Base-by-base conservation (phyloP, 2,329 filamentous ascomycete species). In the Colletotrichum lupini region DNA sequence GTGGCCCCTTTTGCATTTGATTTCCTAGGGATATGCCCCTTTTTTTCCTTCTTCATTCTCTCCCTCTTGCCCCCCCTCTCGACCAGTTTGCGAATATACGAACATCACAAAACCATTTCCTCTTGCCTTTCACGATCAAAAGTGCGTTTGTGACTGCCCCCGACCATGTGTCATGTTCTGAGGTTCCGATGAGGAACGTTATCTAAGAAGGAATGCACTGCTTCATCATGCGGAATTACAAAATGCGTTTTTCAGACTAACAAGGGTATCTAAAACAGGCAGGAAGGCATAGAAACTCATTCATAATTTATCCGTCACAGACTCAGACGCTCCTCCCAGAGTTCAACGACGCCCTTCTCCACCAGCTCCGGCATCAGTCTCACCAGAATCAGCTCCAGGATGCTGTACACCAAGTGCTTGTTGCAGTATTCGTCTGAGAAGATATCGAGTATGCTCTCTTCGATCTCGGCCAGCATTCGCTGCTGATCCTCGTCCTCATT, bases 381-480 rank as follows among this genome's bases (percentile, higher is more conserved):
- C 69, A 95, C 89, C n/a, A 98, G 86, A 2, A 98, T 81, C 71
- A 96, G 83, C 83, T 99, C 97, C 42, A 98, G 84, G 60, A 97
- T 87, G 57, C 91, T 88, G 79, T 97, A 98, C 77, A 98, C 85
- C 37, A 98, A 85, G 83, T 98, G 95, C 84, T 95, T 97, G 84
- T 99, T 99, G 83, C 95, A 93, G 83, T 98, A 98, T 64, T 89
- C 87, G 82, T 98, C 95, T 19, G 89, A 90, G 76, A 98, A 92
- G 49, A 95, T 86, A 77, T 93, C 91, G 59, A 98, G 86, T 58
- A 95, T 85, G 30, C 89, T 83, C 74, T 87, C 84, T 78, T 92
- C 90, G 75, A 94, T 88, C 77, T 92, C 88, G 73, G 84, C 82
- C 57, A 91, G 82, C 71, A 91, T 85, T 61, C 83, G 84, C 74